Evolutionary conservation across 306 rosid species (phyloP).

Genomic region (Quercus berberidifolia): DNA sequence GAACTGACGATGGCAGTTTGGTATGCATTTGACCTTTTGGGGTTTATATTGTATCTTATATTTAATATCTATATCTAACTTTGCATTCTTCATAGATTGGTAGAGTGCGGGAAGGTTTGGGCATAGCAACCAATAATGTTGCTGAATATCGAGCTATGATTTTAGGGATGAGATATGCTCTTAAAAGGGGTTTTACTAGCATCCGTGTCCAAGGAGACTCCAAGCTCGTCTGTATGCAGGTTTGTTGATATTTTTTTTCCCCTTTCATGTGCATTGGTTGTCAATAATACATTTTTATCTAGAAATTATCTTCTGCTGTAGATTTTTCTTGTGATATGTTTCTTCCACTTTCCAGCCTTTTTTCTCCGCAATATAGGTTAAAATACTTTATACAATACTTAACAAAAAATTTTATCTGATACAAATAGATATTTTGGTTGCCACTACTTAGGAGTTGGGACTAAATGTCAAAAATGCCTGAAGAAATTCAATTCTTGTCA

Average conservation of each 20-base stretch:
- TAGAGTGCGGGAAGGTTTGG: constrained; percentile 82
- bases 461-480: neutral
- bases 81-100: constrained; percentile 54
- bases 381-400: too few species aligned
- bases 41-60: constrained; percentile 8
- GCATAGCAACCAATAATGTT: constrained; percentile 73
- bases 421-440: neutral
- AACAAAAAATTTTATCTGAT: neutral
- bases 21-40: constrained; percentile 39
- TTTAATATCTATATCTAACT: constrained; percentile 18
- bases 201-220: constrained; percentile 79
- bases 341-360: neutral
- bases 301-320: neutral
- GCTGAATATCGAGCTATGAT: constrained; percentile 94
- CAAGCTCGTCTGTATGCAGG: constrained; percentile 97
- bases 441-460: neutral
- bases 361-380: neutral
- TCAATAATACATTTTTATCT: neutral
- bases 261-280: neutral
- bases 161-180: constrained; percentile 84
- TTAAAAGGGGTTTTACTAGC: constrained; percentile 65
- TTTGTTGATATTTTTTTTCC: constrained; percentile 20
- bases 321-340: neutral
- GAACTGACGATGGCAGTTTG: constrained; percentile 63
- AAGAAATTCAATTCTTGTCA: neutral